Evolutionary conservation across 2,329 filamentous ascomycete species (phyloP), one percentile per base, ranked within the genome.

Genomic region (Penicillium sp.): DNA sequence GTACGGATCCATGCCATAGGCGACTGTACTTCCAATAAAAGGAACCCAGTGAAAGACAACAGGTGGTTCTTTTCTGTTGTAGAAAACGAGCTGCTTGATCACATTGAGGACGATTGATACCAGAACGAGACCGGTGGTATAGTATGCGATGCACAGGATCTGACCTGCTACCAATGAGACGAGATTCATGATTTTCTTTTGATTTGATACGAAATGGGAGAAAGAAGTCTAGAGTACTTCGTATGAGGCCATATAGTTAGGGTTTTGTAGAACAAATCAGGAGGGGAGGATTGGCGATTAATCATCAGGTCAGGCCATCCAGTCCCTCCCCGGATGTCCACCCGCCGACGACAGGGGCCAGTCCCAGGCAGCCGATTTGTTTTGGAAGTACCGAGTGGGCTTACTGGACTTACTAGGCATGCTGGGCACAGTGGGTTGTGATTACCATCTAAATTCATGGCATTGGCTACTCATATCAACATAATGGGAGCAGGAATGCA

Each of bases 31-130:
- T 14, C 78, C 78, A 44, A 79, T 44, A 18, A 78, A 68, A 1
- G 89, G 90, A 69, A 93, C 82, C 84, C 85, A 89, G 74, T 91
- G 88, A 74, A 92, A 93, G 60, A 93, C 89, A 56, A 92, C 66
- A 1, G 89, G 89, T 5, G 89, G 89, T 71, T 90, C 88, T 69
- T 90, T 89, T 54, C 85, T 83, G 65, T 90, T 90, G 76, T 83
- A 87, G 77, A 89, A 83, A 57, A 96, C 77, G 50, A 93, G 62
- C 76, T 96, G 92, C 58, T 81, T 81, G 64, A 88, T 68, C 63
- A 96, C 85, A 72, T 97, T 95, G 77, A 91, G 69, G 56, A 88
- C 68, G 53, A 96, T 81, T n/a, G 84, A 70, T 32, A 80, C 64
- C 20, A 76, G 67, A 51, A 80, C 58, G 69, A 82, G 74, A 61